Evolutionary conservation across 768 basidiomycete species (phyloP).

Genomic region (Naganishia vaughanmartiniae): DNA sequence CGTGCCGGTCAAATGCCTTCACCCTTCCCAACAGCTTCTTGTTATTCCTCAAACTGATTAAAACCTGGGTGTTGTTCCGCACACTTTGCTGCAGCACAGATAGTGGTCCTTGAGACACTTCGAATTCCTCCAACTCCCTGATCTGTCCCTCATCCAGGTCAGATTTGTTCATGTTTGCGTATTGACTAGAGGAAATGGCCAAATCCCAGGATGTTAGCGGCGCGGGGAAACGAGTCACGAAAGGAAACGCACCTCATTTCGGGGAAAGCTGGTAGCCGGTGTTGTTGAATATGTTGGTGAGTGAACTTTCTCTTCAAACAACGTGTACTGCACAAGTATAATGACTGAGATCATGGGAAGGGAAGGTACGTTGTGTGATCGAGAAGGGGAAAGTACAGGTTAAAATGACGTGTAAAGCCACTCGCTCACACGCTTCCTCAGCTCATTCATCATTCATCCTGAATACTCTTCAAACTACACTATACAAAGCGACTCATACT

Average conservation of each 20-base stretch:
- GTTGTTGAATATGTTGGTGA: not conserved
- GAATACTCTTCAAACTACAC: not conserved
- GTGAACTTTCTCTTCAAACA: not conserved
- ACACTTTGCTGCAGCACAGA: slow-evolving; percentile 76
- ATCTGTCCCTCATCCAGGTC: slow-evolving; percentile 97
- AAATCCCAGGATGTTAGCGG: not conserved
- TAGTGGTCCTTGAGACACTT: slow-evolving; percentile 77
- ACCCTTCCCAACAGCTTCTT: slow-evolving; percentile 84
- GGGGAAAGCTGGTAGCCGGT: not conserved
- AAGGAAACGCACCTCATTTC: not conserved
- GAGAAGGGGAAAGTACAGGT: slow-evolving; percentile 1
- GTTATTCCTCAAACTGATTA: slow-evolving; percentile 96
- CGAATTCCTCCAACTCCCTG: slow-evolving; percentile 92
- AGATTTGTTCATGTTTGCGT: slow-evolving; percentile 71
- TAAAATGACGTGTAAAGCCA: slow-evolving; percentile 15
- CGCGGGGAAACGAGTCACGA: not conserved
- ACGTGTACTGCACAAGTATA: not conserved
- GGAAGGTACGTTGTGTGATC: not conserved
- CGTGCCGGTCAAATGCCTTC: slow-evolving; percentile 97
- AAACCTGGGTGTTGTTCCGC: slow-evolving; percentile 93
- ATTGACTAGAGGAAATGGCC: slow-evolving; percentile 13
- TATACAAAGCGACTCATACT: not conserved
- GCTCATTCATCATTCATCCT: not conserved
- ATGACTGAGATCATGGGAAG: slow-evolving; percentile 1
- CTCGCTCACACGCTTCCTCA: slow-evolving; percentile 11